Percentiles rank a stretch among this genome's conserved stretches.
phyloP scores from a whole-genome alignment of 2,329 filamentous ascomycete genomes.

The Trichoderma sp. region DNA sequence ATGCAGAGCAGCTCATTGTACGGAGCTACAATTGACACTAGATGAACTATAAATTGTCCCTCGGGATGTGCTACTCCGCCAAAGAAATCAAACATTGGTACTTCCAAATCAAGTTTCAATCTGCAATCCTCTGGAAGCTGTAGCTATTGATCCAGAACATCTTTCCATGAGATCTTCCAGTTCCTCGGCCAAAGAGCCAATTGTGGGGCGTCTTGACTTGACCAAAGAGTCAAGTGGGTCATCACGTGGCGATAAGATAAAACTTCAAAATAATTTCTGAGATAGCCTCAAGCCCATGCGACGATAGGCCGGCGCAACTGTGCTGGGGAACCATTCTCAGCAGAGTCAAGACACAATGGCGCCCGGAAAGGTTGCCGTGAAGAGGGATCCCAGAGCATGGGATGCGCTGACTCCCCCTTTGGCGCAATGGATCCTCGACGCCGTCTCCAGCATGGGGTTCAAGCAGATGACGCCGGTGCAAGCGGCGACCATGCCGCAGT shows the following conservation, averaged over 20 bases:
- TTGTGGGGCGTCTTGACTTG: background rate
- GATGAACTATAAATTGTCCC: too few species aligned
- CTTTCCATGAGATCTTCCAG: too few species aligned
- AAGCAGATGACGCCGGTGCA: slow-evolving; percentile 91
- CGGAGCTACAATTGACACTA: too few species aligned
- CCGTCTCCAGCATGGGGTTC: slow-evolving; percentile 83
- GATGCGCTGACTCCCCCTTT: slow-evolving; percentile 44
- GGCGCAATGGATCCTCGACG: slow-evolving; percentile 78
- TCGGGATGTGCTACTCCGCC: too few species aligned
- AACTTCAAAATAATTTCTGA: slow-evolving; percentile 26
- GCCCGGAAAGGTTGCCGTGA: slow-evolving; percentile 40
- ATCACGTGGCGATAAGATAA: slow-evolving; percentile 42
- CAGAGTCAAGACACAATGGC: slow-evolving; percentile 36
- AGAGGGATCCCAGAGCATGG: slow-evolving; percentile 54
- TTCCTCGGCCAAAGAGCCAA: background rate
- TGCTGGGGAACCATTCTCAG: background rate
- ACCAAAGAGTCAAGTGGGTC: background rate
- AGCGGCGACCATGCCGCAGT: slow-evolving; percentile 84
- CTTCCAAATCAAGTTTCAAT: too few species aligned
- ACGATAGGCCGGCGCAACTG: background rate
- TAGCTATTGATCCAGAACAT: too few species aligned
- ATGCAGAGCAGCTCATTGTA: too few species aligned
- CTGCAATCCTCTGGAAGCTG: too few species aligned
- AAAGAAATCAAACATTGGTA: too few species aligned
- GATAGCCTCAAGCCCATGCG: background rate